A percentile compares a stretch with the other conserved stretches of the same genome.
These are phyloP conservation scores for Vanrija sp. DNA, from an alignment of 1,284 basidiomycete species.

Conservation along the genomic window DNA sequence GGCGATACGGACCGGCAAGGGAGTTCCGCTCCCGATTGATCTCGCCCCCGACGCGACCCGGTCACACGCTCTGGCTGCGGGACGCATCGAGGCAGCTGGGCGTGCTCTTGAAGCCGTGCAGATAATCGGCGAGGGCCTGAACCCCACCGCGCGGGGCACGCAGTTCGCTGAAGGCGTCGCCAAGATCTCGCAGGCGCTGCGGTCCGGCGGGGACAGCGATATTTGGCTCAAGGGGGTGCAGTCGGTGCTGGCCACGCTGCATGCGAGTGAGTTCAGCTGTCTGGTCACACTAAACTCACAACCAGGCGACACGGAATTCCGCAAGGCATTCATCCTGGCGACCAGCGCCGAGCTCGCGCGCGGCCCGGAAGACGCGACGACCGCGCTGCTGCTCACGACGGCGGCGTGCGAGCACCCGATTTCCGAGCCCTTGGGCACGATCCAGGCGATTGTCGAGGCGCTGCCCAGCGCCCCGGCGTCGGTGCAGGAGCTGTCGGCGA, in stretches of 20 bases:
- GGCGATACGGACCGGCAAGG: neutral
- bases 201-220: neutral
- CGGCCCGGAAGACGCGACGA: conserved; percentile 3
- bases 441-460: neutral
- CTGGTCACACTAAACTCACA: neutral
- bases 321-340: neutral
- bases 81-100: conserved; percentile 21
- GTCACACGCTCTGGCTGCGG: neutral
- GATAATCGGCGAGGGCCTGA: conserved; percentile 4
- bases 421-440: neutral
- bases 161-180: conserved; percentile 6
- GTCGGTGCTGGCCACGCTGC: conserved; percentile 10
- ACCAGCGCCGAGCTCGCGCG: neutral
- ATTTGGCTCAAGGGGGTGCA: conserved; percentile 27
- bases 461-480: conserved; percentile 6
- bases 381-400: conserved; percentile 17
- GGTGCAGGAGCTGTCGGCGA: conserved; percentile 28
- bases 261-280: neutral
- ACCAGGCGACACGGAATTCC: neutral
- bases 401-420: conserved; percentile 14
- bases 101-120: conserved; percentile 32
- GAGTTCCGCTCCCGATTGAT: conserved; percentile 13
- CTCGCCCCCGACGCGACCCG: neutral
- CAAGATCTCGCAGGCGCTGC: conserved; percentile 8
- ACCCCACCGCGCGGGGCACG: neutral